Percentiles rank a stretch among this genome's conserved stretches.
Conservation (phyloP, 768 basidiomycete genomes). For the Phylloporus sp. region DNA sequence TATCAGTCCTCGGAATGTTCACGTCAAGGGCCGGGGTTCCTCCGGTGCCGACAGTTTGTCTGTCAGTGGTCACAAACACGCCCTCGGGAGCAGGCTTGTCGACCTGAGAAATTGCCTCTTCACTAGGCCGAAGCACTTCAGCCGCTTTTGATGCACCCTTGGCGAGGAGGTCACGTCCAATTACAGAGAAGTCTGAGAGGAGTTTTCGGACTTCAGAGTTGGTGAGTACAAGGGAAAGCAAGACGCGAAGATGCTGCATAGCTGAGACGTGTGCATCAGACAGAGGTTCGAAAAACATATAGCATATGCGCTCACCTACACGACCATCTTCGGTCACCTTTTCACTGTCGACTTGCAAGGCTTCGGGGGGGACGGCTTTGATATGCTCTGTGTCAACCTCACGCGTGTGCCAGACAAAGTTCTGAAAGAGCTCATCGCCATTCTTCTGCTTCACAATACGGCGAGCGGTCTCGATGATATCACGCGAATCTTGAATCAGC, state of each 20-base stretch:
- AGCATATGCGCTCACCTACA: constrained; percentile 45
- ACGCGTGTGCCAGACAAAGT: constrained; percentile 80
- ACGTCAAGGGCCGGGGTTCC: constrained; percentile 48
- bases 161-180: constrained; percentile 82
- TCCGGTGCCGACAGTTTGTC: constrained; percentile 38
- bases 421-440: constrained; percentile 85
- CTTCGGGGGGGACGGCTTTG: constrained; percentile 40
- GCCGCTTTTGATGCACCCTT: constrained; percentile 70
- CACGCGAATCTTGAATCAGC: constrained; percentile 71
- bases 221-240: constrained; percentile 82
- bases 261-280: constrained; percentile 44
- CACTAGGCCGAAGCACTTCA: constrained; percentile 58
- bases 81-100: constrained; percentile 68
- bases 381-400: constrained; percentile 38
- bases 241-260: constrained; percentile 80
- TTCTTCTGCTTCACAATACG: constrained; percentile 82
- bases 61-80: constrained; percentile 54
- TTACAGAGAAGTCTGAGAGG: constrained; percentile 68
- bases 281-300: neutral
- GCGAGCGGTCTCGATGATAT: constrained; percentile 74
- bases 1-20: constrained; percentile 43
- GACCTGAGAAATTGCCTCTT: constrained; percentile 58
- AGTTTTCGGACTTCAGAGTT: constrained; percentile 94
- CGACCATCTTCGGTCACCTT: constrained; percentile 57
- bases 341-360: constrained; percentile 48